phyloP scores from a whole-genome alignment of 495 filamentous ascomycete species.

The Tetracladium setigerum region DNA sequence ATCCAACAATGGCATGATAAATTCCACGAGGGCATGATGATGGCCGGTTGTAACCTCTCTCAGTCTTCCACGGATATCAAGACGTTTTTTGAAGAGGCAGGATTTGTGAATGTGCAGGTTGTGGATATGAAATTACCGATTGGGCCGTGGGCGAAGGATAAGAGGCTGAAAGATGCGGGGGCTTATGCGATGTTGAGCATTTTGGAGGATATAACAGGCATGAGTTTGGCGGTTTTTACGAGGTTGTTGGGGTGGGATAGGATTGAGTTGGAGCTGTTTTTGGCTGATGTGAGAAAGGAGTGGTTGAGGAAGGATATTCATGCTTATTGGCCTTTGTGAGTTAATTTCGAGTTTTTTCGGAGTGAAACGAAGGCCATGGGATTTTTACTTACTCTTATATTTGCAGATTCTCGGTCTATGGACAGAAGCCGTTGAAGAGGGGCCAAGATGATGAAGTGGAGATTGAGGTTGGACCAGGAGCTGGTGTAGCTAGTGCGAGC shows the following conservation, averaged over 20 bases:
- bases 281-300: conserved; percentile 45
- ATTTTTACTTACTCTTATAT: too few relatives aligned
- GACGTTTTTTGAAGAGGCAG: conserved; percentile 37
- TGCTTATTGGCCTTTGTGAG: conserved; percentile 36
- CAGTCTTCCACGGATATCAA: background rate
- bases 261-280: conserved; percentile 40
- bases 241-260: conserved; percentile 37
- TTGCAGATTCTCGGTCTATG: too few relatives aligned
- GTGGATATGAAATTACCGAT: conserved; percentile 40
- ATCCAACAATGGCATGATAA: background rate
- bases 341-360: conserved; percentile 1
- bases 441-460: too few relatives aligned
- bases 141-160: conserved; percentile 39
- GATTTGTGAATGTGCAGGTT: conserved; percentile 50
- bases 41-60: background rate
- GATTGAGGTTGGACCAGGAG: too few relatives aligned
- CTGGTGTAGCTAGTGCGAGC: too few relatives aligned
- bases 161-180: conserved; percentile 38
- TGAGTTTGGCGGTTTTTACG: conserved; percentile 25
- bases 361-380: too few relatives aligned
- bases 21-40: background rate
- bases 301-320: conserved; percentile 41
- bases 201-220: conserved; percentile 32
- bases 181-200: conserved; percentile 26
- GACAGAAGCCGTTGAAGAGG: too few relatives aligned